Evolutionary conservation across 371 early-diverging fungal species (phyloP).

Genomic region (Saksenaea oblongispora): DNA sequence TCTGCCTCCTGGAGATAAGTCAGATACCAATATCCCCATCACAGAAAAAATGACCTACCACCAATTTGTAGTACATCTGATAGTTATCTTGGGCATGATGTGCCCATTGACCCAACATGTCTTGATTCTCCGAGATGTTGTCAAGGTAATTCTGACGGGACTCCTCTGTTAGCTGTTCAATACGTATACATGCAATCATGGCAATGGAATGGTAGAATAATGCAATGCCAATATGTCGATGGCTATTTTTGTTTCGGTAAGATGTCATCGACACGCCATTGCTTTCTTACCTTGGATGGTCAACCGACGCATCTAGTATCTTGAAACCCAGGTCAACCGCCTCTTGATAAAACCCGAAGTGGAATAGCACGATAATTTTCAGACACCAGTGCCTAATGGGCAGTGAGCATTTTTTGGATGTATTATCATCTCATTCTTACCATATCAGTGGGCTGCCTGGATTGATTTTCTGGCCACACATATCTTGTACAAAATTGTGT

Average conservation of each 20-base stretch:
- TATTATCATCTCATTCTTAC: slow-evolving; percentile 11
- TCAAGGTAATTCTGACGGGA: slow-evolving; percentile 20
- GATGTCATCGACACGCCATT: not conserved
- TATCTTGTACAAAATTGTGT: slow-evolving; percentile 26
- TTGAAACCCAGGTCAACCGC: slow-evolving; percentile 41
- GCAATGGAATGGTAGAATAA: slow-evolving; percentile 43
- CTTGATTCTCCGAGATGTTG: slow-evolving; percentile 22
- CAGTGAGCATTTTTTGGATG: not conserved
- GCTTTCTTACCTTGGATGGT: slow-evolving; percentile 30
- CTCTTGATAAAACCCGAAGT: slow-evolving; percentile 38
- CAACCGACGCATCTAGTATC: slow-evolving; percentile 26
- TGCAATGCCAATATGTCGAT: slow-evolving; percentile 42
- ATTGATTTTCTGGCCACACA: slow-evolving; percentile 29
- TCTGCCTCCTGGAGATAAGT: slow-evolving; percentile 30
- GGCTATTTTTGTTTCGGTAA: slow-evolving; percentile 9
- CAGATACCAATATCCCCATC: not conserved
- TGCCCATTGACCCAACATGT: slow-evolving; percentile 28
- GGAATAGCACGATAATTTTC: slow-evolving; percentile 44
- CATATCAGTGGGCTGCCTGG: slow-evolving; percentile 40
- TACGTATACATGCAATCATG: slow-evolving; percentile 35
- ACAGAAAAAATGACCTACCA: slow-evolving; percentile 24
- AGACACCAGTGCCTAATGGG: slow-evolving; percentile 32
- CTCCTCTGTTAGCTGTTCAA: slow-evolving; percentile 18
- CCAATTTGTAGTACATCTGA: slow-evolving; percentile 36
- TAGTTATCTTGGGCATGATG: slow-evolving; percentile 35